Conservation (phyloP, 2,329 filamentous ascomycete genomes). For the Trichoderma sp. region DNA sequence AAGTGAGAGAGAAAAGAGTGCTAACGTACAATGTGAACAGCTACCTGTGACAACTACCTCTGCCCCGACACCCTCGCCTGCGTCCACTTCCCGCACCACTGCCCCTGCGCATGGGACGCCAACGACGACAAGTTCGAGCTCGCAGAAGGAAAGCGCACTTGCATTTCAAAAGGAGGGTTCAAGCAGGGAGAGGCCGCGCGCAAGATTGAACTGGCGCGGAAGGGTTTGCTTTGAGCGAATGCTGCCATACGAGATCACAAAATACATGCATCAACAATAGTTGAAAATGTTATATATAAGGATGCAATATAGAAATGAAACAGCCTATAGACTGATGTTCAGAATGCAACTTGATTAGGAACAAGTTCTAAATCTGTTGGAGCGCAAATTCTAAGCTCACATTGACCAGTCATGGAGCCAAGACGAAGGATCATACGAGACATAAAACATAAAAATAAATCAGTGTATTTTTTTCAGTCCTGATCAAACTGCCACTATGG, state of each 20-base stretch:
- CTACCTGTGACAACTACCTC: conserved; percentile 90
- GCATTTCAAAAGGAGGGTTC: conserved; percentile 75
- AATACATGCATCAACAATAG: background rate
- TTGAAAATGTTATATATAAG: background rate
- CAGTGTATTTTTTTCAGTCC: background rate
- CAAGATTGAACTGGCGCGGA: conserved; percentile 80
- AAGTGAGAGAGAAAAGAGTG: too few species aligned
- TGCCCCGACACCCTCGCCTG: conserved; percentile 94
- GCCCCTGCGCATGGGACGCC: conserved; percentile 81
- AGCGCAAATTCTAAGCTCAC: background rate
- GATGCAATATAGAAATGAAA: background rate
- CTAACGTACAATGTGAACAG: conserved; percentile 47
- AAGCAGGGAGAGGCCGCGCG: conserved; percentile 70
- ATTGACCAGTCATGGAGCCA: background rate
- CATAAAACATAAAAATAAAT: background rate
- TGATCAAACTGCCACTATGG: background rate
- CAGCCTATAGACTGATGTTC: background rate
- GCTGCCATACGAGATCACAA: background rate
- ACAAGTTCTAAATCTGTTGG: background rate
- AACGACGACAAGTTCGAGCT: conserved; percentile 79
- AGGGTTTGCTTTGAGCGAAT: conserved; percentile 65
- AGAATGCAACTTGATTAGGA: background rate
- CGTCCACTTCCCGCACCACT: conserved; percentile 96
- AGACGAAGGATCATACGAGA: background rate
- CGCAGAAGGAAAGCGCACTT: conserved; percentile 72